Percentiles rank a stretch among this genome's conserved stretches.
Evolutionary conservation across 208 protist species (phyloP).

Genomic region (Leishmania tarentolae): DNA sequence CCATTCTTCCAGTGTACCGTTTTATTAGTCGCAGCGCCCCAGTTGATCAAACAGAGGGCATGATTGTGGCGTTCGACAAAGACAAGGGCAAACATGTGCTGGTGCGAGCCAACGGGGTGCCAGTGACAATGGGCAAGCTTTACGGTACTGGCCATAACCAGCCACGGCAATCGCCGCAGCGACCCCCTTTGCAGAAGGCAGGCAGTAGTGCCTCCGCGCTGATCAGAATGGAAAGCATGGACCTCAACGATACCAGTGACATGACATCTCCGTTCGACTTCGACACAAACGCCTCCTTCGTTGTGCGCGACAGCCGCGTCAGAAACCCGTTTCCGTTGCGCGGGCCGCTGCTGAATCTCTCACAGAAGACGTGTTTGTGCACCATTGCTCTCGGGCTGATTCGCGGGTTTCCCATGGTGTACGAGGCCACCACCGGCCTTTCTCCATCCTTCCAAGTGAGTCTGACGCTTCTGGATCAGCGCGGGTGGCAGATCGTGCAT

Average conservation of each 20-base stretch:
- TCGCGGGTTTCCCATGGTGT: conserved; percentile 87
- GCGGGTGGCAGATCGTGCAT: conserved; percentile 79
- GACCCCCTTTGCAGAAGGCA: not conserved
- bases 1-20: conserved; percentile 79
- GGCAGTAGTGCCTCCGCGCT: conserved; percentile 2
- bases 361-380: conserved; percentile 83
- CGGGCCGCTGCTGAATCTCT: conserved; percentile 74
- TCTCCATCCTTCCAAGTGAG: conserved; percentile 87
- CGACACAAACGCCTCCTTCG: conserved; percentile 64
- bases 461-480: conserved; percentile 82
- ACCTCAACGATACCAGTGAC: conserved; percentile 19
- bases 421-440: conserved; percentile 67
- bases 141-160: conserved; percentile 10
- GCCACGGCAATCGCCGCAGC: not conserved
- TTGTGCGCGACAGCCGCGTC: conserved; percentile 41
- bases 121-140: conserved; percentile 49
- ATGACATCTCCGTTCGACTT: conserved; percentile 39
- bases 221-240: conserved; percentile 15
- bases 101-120: conserved; percentile 72
- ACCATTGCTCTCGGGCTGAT: conserved; percentile 80
- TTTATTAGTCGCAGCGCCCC: conserved; percentile 47
- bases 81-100: conserved; percentile 77
- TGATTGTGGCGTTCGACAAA: conserved; percentile 83
- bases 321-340: conserved; percentile 38
- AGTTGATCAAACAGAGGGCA: conserved; percentile 54